Percentiles rank a stretch among this genome's conserved stretches.
These are phyloP conservation scores for Coemansia sp. DNA, from an alignment of 192 early-diverging fungal species.

Conservation along the genomic window DNA sequence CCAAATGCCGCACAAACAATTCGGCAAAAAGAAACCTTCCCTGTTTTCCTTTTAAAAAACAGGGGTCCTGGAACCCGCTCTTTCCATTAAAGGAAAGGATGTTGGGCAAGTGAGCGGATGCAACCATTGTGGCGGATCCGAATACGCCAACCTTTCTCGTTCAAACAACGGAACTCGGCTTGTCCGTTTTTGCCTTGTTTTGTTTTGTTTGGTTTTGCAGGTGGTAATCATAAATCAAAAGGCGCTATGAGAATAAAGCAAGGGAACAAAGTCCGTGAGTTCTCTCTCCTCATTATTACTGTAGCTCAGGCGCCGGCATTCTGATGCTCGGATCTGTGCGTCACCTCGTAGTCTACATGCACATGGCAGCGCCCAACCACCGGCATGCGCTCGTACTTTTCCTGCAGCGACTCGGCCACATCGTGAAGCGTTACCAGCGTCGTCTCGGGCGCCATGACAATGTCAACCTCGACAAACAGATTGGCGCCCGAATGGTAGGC, in stretches of 20 bases:
- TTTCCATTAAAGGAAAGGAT: background rate
- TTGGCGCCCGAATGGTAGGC: conserved; percentile 90
- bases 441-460: conserved; percentile 87
- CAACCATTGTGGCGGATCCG: background rate
- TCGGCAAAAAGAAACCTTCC: no score
- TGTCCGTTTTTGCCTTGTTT: no score
- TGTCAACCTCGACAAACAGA: conserved; percentile 94
- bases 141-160: background rate
- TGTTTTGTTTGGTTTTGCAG: no score
- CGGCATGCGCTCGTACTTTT: conserved; percentile 80
- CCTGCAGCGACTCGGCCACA: conserved; percentile 87
- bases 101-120: background rate
- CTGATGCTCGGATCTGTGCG: conserved; percentile 78
- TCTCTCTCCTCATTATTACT: background rate
- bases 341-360: conserved; percentile 90
- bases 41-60: background rate
- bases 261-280: background rate
- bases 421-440: conserved; percentile 84
- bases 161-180: no score
- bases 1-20: background rate
- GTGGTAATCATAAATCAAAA: background rate
- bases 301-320: conserved; percentile 33
- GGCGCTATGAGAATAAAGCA: background rate
- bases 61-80: background rate
- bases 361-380: conserved; percentile 93